A percentile compares a stretch with the other conserved stretches of the same genome.
These are phyloP conservation scores for Pseudopithomyces chartarum DNA, from an alignment of 2,329 filamentous ascomycete genomes.

Conservation along the genomic window DNA sequence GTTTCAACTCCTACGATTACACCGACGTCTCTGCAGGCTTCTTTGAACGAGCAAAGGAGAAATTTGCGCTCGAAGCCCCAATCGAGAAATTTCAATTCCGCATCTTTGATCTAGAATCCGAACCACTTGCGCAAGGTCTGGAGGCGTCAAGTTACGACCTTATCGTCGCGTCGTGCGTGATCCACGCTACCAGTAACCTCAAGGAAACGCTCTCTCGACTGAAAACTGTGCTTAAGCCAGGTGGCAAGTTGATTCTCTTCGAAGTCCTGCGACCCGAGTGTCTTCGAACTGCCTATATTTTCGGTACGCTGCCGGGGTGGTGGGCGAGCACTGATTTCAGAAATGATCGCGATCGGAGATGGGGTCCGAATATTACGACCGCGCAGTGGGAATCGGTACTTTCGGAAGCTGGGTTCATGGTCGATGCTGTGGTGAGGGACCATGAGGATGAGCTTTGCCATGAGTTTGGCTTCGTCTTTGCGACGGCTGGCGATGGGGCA, in stretches of 20 bases:
- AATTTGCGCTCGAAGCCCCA: not conserved
- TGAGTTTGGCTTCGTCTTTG: not conserved
- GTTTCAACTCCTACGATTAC: slow-evolving; percentile 9
- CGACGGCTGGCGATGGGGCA: not conserved
- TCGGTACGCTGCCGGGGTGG: not conserved
- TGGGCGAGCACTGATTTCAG: not conserved
- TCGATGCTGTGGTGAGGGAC: not conserved
- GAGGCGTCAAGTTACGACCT: slow-evolving; percentile 5
- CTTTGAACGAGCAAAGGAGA: slow-evolving; percentile 4
- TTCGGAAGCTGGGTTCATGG: not conserved
- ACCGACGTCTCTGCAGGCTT: slow-evolving; percentile 16
- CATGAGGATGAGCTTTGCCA: not conserved
- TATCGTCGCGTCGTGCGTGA: slow-evolving; percentile 3
- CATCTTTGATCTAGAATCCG: not conserved
- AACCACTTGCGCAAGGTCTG: not conserved
- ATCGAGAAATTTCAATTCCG: not conserved
- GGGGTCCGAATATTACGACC: not conserved
- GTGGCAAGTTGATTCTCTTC: slow-evolving; percentile 6
- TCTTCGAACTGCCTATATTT: not conserved
- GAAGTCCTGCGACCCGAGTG: not conserved
- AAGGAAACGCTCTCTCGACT: not conserved
- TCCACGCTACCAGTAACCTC: not conserved
- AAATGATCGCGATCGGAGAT: not conserved
- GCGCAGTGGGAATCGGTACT: not conserved
- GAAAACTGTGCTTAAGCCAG: slow-evolving; percentile 2